Base-by-base conservation (phyloP, 106 monocot genomes). In the Platanthera zijinensis region DNA sequence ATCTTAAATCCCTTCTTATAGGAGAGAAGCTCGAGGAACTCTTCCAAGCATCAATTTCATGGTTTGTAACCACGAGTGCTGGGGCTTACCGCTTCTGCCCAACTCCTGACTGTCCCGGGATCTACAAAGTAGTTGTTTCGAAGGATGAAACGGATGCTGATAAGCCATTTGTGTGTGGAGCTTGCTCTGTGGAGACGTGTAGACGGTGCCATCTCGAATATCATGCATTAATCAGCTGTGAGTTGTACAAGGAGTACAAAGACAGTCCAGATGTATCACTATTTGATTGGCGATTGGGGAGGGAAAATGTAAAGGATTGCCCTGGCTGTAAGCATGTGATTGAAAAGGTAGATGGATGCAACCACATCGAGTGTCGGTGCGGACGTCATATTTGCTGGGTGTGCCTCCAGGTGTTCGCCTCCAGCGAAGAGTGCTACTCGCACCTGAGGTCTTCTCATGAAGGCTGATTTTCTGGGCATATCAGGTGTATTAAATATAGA, bases 341-440 rank as follows among this genome's bases (percentile, higher is more conserved):
- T 17, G 99, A 99, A 81, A 94, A 94, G 83, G 13, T 78, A 6
- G 99, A 99, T 6, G 99, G 99, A 0, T 99, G 99, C 86, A 85
- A 94, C 79, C 99, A 99, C 78, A 69, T 99, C 5, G 81, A 74
- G 48, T 99, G 99, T 80, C 48, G 74, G 54, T 94, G 94, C 51
- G 89, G 86, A 48, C 86, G 78, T 14, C 97, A 99, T 76, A 84
- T 99, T 10, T 99, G 99, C 57, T 99, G 94, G 94, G 83, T 81
- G 0, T 94, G 94, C 82, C 72, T 91, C 72, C 68, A 85, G 39
- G 53, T 18, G 12, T 97, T 91, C 52, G 46, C 8, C 0, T 81
- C 14, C 76, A 82, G 88, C 21, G 85, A 88, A 17, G 88, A 77
- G 0, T 99, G 99, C 64, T 99, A 99, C 64, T 18, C 73, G 17